These are phyloP conservation scores for Rhododendron vialii DNA, from an alignment of 148 eudicot species.

Conservation along the genomic window DNA sequence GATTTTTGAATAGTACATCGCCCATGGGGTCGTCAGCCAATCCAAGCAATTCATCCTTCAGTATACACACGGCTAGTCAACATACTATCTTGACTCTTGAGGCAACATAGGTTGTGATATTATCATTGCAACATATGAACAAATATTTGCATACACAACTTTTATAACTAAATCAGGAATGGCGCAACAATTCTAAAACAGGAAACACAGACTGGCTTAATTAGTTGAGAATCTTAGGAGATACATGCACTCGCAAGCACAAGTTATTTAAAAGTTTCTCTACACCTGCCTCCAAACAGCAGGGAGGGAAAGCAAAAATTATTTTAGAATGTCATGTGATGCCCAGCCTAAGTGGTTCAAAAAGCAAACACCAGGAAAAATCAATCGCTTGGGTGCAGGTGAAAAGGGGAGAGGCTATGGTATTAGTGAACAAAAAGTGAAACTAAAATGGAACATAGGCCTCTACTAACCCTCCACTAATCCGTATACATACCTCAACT, in stretches of 20 bases:
- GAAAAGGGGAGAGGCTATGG: neutral
- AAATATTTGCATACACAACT: neutral
- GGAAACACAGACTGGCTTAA: neutral
- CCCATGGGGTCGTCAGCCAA: slow-evolving; percentile 57
- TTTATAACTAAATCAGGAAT: neutral
- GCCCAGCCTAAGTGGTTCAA: neutral
- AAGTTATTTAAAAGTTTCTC: neutral
- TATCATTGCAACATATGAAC: neutral
- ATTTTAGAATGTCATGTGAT: neutral
- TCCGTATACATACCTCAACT: neutral
- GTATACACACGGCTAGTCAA: neutral
- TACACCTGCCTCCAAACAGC: neutral
- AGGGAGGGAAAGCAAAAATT: neutral
- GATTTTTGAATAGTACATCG: slow-evolving; percentile 53
- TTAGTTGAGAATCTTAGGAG: neutral
- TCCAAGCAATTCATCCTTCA: slow-evolving; percentile 94
- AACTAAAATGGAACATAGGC: neutral
- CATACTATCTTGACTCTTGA: neutral
- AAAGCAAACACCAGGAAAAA: neutral
- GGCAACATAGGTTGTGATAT: neutral
- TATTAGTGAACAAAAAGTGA: neutral
- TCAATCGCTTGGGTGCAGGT: neutral
- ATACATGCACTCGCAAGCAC: neutral
- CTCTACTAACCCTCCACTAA: neutral
- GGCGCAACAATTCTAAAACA: neutral